phyloP scores from a whole-genome alignment of 2,329 filamentous ascomycete genomes.

The Arthrobotrys conoides region DNA sequence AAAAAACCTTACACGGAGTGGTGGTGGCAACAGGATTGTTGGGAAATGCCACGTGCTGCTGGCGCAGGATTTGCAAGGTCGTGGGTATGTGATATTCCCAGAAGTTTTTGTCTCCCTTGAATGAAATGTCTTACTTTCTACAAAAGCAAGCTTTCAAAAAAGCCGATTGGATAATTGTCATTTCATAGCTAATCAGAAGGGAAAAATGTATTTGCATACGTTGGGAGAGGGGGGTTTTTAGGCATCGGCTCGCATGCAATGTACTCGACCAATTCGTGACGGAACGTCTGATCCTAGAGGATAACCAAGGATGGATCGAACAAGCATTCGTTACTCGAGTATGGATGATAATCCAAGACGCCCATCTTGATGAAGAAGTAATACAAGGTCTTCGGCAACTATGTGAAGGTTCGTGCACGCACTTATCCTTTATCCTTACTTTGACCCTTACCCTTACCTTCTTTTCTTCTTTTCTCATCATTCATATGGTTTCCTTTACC shows the following conservation, averaged over 20 bases:
- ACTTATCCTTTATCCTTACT: neutral
- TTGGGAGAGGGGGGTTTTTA: conserved; percentile 4
- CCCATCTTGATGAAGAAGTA: conserved; percentile 64
- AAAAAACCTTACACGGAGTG: conserved; percentile 40
- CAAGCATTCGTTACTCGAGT: conserved; percentile 78
- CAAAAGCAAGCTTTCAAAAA: neutral
- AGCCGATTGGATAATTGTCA: conserved; percentile 12
- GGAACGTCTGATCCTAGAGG: conserved; percentile 71
- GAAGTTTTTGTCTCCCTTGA: neutral
- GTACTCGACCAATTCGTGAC: conserved; percentile 77
- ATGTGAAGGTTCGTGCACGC: conserved; percentile 66
- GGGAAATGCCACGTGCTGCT: conserved; percentile 61
- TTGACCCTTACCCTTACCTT: neutral
- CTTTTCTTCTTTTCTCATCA: neutral
- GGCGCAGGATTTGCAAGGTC: conserved; percentile 49
- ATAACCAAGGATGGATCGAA: conserved; percentile 76
- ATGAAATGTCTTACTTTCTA: conserved; percentile 50
- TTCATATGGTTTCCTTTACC: conserved; percentile 15
- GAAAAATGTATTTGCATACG: conserved; percentile 53
- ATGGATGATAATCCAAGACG: conserved; percentile 74
- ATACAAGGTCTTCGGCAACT: conserved; percentile 68
- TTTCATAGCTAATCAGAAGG: conserved; percentile 36
- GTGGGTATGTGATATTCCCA: conserved; percentile 38
- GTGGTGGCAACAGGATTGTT: conserved; percentile 57
- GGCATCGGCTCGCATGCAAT: conserved; percentile 66